Conservation (phyloP, 225 moss, liverwort and hornwort species). For the Straminergon stramineum region DNA sequence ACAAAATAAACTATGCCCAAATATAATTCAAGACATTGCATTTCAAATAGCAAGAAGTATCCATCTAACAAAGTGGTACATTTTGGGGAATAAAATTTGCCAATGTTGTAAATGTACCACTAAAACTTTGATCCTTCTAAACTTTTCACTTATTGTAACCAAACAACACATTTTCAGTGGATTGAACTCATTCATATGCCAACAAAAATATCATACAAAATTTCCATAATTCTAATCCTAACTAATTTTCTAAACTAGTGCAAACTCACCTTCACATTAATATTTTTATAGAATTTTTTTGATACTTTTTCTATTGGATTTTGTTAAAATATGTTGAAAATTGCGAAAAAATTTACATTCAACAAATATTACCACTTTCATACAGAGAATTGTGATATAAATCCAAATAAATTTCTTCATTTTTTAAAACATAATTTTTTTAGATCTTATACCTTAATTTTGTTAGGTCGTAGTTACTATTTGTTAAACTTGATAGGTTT, state of each 20-base stretch:
- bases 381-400: accelerated
- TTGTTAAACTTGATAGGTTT: background rate
- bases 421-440: accelerated
- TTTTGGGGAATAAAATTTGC: background rate
- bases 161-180: background rate
- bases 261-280: background rate
- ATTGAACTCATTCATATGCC: background rate
- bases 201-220: background rate
- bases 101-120: background rate
- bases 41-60: background rate
- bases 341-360: background rate
- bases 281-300: background rate
- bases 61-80: background rate
- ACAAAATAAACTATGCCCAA: background rate
- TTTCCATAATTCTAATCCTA: background rate
- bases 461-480: too few species aligned
- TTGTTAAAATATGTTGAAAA: background rate
- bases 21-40: too few species aligned
- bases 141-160: background rate
- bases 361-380: background rate
- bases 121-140: background rate
- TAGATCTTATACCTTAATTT: background rate
- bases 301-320: background rate
- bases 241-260: background rate
- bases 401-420: too few species aligned